These are phyloP conservation scores for Penicillium atrosanguineum DNA, from an alignment of 495 filamentous ascomycete genomes.

Conservation along the genomic window DNA sequence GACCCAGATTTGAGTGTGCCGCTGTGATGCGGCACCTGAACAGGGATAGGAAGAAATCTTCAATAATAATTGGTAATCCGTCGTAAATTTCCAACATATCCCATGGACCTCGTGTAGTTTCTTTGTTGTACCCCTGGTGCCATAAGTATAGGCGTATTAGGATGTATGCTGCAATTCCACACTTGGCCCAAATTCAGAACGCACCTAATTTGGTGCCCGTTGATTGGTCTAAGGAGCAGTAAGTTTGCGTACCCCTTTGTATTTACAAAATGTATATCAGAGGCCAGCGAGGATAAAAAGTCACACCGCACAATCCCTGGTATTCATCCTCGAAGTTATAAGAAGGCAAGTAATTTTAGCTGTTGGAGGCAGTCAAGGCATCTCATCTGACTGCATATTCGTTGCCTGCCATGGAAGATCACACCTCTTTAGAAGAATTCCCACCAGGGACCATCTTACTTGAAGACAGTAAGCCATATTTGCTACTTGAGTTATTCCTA, in stretches of 20 bases:
- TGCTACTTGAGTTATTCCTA: neutral
- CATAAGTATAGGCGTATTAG: neutral
- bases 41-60: neutral
- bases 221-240: neutral
- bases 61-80: neutral
- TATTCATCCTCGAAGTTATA: too few species aligned
- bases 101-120: neutral
- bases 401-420: neutral
- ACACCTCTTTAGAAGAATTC: neutral
- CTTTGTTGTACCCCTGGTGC: neutral
- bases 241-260: neutral
- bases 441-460: neutral
- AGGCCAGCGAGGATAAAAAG: too few species aligned
- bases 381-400: neutral
- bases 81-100: neutral
- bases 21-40: neutral
- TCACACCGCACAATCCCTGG: too few species aligned
- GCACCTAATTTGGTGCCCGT: too few species aligned
- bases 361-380: neutral
- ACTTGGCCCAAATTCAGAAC: neutral
- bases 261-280: neutral
- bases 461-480: neutral
- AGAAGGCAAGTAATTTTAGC: neutral
- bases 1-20: conserved; percentile 8
- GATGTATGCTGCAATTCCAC: neutral